Base-by-base conservation (phyloP, 495 filamentous ascomycete genomes). In the Penicillium ochrochloron region DNA sequence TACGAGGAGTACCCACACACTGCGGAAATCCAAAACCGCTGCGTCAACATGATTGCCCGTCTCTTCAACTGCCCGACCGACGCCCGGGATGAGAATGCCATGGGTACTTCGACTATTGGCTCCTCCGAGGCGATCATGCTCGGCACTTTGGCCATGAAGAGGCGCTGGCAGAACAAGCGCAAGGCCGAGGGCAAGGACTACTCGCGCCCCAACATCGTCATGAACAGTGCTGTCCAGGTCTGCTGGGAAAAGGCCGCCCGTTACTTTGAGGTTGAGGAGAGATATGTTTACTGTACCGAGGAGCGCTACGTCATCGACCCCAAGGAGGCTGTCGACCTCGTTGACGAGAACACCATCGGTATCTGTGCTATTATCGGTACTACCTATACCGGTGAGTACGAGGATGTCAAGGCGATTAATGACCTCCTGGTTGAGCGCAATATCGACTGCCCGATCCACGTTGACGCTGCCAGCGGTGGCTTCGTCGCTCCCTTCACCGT, bases 181-280 rank as follows among this genome's bases (percentile, higher is more conserved):
- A 83, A 88, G 66, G 91, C 87, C 34, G 89, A 83, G 35, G 92
- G 92, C 59, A 92, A 93, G 79, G 84, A 92, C 64, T 82, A 64
- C 64, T 88, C 91, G 61, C 82, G 80, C 14, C 93, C 93, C 51
- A 97, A 97, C 78, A 89, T 97, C 63, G 77, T 97, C 82, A 96
- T 97, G 92, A 92, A 88, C 66, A 90, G 90, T 25, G 92, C 93
- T 33, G 93, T 96, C 1, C 93, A 97, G 79, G 93, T 96, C 27
- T 96, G 92, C 84, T 97, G 93, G 93, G 93, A 97, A 80, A 97
- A 97, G 78, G 93, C 93, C 0, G 89, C 92, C n/a, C 84, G 93
- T 31, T 97, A 97, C 80, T 96, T 97, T 67, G 93, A 97, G 64
- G 83, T 96, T 50, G 93, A 97, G 72, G 93, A 97, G 82, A 89